Conservation (phyloP, 306 rosid species). For the Malus fusca region DNA sequence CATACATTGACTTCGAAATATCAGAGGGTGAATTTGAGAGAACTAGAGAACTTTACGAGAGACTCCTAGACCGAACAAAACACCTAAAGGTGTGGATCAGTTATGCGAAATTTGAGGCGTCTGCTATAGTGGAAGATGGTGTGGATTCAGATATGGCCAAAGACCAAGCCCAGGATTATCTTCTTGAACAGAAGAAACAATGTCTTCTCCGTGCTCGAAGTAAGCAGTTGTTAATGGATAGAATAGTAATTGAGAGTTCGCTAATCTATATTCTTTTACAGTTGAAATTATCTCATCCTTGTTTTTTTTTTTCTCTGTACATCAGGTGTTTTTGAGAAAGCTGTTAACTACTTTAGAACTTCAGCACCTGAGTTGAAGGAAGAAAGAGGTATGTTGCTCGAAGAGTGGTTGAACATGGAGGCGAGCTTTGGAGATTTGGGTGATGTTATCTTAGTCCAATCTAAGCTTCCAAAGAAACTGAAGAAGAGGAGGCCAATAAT, state of each 20-base stretch:
- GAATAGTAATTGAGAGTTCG: background rate
- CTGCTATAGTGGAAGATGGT: slow-evolving; percentile 33
- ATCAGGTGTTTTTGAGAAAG: slow-evolving; percentile 83
- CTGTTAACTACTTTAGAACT: slow-evolving; percentile 64
- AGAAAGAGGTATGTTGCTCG: slow-evolving; percentile 88
- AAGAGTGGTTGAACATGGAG: slow-evolving; percentile 88
- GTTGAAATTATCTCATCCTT: background rate
- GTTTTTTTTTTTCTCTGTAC: background rate
- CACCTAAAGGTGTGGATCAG: slow-evolving; percentile 93
- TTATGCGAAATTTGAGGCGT: slow-evolving; percentile 77
- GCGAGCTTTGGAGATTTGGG: slow-evolving; percentile 62
- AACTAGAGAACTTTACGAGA: slow-evolving; percentile 73
- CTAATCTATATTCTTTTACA: slow-evolving; percentile 1
- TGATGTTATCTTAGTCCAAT: slow-evolving; percentile 64
- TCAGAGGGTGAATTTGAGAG: slow-evolving; percentile 77
- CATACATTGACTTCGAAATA: slow-evolving; percentile 79
- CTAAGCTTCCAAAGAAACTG: slow-evolving; percentile 88
- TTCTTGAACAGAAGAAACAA: slow-evolving; percentile 44
- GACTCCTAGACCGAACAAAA: slow-evolving; percentile 86
- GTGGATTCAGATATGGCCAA: slow-evolving; percentile 26
- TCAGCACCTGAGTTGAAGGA: slow-evolving; percentile 91
- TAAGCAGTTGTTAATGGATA: slow-evolving; percentile 25
- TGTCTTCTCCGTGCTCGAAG: slow-evolving; percentile 69
- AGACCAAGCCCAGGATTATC: slow-evolving; percentile 17
- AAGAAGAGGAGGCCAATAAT: slow-evolving; percentile 70